Percentiles rank a stretch among this genome's conserved stretches.
phyloP scores from a whole-genome alignment of 805 yeast species.

The Hanseniaspora nectarophila region DNA sequence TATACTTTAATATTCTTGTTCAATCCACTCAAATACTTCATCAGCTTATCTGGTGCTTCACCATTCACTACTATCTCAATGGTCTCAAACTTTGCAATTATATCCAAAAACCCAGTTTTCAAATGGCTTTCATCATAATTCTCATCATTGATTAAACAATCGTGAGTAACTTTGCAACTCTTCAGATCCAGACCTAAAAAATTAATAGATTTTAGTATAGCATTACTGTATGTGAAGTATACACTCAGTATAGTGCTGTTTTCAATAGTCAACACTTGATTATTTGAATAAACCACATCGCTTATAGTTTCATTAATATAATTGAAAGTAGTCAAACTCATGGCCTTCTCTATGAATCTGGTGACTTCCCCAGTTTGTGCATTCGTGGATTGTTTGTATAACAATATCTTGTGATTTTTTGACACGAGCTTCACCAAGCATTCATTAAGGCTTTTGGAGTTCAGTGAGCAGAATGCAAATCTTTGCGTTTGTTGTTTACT shows the following conservation, averaged over 20 bases:
- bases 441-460: conserved; percentile 35
- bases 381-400: background rate
- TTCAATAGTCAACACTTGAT: background rate
- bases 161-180: background rate
- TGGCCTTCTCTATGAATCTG: background rate
- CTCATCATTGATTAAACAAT: background rate
- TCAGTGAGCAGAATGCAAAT: background rate
- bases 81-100: conserved; percentile 57
- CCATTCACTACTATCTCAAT: conserved; percentile 44
- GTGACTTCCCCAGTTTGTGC: background rate
- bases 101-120: background rate
- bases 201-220: background rate
- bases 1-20: background rate
- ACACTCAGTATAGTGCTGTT: background rate
- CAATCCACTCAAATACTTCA: conserved; percentile 18
- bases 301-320: background rate
- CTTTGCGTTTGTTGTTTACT: background rate
- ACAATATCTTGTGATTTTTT: background rate
- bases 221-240: background rate
- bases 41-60: conserved; percentile 24
- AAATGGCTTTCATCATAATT: background rate
- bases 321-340: background rate
- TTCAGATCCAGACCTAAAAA: background rate
- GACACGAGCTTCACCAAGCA: background rate
- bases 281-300: background rate